Evolutionary conservation across 2,329 filamentous ascomycete species (phyloP).

Genomic region (Leptographium galeiforme): DNA sequence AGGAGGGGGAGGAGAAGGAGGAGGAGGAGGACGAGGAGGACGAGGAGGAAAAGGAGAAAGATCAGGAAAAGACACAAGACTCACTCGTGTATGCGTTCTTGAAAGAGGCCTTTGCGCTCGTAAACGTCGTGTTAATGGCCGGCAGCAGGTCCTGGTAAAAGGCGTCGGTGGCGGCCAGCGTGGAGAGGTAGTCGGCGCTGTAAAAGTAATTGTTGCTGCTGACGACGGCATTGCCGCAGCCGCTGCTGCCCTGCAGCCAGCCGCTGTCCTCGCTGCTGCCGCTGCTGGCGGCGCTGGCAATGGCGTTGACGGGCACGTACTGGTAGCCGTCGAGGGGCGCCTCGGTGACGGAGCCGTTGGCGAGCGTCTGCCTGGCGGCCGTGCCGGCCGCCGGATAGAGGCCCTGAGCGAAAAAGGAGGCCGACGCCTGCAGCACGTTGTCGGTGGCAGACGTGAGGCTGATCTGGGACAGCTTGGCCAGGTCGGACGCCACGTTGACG

Average conservation of each 20-base stretch:
- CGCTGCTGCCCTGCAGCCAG: slow-evolving; percentile 46
- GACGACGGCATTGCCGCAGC: slow-evolving; percentile 39
- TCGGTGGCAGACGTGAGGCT: slow-evolving; percentile 59
- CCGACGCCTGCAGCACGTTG: slow-evolving; percentile 67
- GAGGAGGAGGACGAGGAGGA: not conserved
- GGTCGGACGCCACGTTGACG: slow-evolving; percentile 48
- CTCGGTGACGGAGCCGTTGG: slow-evolving; percentile 53
- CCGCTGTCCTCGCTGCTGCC: slow-evolving; percentile 40
- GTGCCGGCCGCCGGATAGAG: slow-evolving; percentile 66
- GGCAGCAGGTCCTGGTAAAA: slow-evolving; percentile 45
- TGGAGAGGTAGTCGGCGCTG: slow-evolving; percentile 30
- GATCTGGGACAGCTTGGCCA: slow-evolving; percentile 58
- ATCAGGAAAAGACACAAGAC: slow-evolving; percentile 11
- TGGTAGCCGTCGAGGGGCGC: slow-evolving; percentile 71
- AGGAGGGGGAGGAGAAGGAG: not conserved
- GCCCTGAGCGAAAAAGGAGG: slow-evolving; percentile 68
- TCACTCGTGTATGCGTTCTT: slow-evolving; percentile 49
- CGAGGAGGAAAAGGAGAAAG: not conserved
- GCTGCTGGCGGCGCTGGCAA: slow-evolving; percentile 39
- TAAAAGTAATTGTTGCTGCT: slow-evolving; percentile 42
- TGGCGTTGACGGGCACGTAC: slow-evolving; percentile 59
- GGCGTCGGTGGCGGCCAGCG: slow-evolving; percentile 37
- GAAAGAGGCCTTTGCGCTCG: slow-evolving; percentile 31
- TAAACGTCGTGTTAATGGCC: slow-evolving; percentile 40
- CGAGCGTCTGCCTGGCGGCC: slow-evolving; percentile 45